phyloP scores from a whole-genome alignment of 2,329 filamentous ascomycete species.

The Colletotrichum sp. region DNA sequence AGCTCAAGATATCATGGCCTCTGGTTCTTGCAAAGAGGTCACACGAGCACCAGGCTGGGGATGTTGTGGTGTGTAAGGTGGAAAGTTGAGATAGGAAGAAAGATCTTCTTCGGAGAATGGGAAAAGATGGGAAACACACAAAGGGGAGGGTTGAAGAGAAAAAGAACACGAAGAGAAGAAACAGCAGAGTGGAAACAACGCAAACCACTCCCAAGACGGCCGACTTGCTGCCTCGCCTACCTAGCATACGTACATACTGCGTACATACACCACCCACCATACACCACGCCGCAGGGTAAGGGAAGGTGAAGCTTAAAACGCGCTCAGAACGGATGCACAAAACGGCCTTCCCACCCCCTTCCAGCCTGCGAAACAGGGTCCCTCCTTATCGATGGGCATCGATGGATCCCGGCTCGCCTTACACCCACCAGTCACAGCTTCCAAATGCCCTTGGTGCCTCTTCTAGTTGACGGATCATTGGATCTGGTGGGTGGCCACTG shows the following conservation, averaged over 20 bases:
- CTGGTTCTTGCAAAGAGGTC: background rate
- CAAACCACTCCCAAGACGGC: background rate
- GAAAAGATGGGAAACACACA: background rate
- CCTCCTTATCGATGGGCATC: conserved; percentile 8
- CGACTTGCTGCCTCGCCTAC: background rate
- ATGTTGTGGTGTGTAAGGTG: background rate
- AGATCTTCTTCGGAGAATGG: background rate
- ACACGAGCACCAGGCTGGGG: conserved; percentile 2
- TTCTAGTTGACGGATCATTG: background rate
- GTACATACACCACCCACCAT: background rate
- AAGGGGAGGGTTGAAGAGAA: background rate
- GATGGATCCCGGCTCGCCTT: conserved; percentile 6
- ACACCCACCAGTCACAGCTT: conserved; percentile 4
- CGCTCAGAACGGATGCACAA: conserved; percentile 15
- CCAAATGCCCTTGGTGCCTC: background rate
- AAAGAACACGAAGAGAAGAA: background rate
- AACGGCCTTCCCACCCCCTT: conserved; percentile 7
- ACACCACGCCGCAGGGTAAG: conserved; percentile 5
- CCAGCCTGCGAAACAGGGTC: conserved; percentile 10
- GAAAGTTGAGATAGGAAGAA: background rate
- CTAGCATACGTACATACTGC: background rate
- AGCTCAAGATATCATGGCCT: conserved; percentile 17
- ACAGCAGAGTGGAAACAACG: background rate
- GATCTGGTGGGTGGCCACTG: background rate
- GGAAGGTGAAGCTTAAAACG: conserved; percentile 18